Conservation (phyloP, 257 asterid genomes). For the Nicotiana undulata region DNA sequence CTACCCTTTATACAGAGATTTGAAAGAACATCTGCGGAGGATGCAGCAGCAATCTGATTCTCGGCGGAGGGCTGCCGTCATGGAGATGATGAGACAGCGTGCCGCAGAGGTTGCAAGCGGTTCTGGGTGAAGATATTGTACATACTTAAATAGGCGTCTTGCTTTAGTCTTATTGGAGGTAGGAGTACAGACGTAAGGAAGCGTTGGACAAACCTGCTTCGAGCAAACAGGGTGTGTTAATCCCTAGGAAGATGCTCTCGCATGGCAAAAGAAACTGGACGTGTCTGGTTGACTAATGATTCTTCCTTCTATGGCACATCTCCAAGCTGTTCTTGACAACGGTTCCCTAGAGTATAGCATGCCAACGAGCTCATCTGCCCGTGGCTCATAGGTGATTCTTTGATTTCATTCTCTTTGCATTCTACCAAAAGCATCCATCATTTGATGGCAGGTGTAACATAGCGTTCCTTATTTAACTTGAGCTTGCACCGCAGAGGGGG, state of each 20-base stretch:
- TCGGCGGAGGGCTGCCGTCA: constrained; percentile 92
- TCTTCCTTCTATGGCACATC: constrained; percentile 7
- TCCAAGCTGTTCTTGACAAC: neutral
- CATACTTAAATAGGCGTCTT: constrained; percentile 6
- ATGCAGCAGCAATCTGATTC: constrained; percentile 90
- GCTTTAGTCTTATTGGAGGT: neutral
- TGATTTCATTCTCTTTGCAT: constrained; percentile 3
- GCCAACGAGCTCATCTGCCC: neutral
- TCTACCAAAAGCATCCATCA: neutral
- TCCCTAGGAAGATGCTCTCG: neutral
- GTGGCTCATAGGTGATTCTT: constrained; percentile 10
- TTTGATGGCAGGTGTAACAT: constrained; percentile 17
- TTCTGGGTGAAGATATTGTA: constrained; percentile 20
- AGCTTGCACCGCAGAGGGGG: neutral
- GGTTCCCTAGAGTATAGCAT: neutral
- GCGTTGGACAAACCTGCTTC: neutral
- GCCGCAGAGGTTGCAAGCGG: constrained; percentile 82
- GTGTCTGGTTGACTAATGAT: constrained; percentile 1
- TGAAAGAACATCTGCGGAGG: constrained; percentile 71
- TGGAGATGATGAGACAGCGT: constrained; percentile 95
- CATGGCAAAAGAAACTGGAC: neutral
- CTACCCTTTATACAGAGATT: constrained; percentile 45
- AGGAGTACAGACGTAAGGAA: neutral
- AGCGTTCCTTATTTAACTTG: neutral
- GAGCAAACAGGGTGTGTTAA: neutral